Conservation (phyloP, 192 early-diverging fungal species). For the Backusella liffmaniae region DNA sequence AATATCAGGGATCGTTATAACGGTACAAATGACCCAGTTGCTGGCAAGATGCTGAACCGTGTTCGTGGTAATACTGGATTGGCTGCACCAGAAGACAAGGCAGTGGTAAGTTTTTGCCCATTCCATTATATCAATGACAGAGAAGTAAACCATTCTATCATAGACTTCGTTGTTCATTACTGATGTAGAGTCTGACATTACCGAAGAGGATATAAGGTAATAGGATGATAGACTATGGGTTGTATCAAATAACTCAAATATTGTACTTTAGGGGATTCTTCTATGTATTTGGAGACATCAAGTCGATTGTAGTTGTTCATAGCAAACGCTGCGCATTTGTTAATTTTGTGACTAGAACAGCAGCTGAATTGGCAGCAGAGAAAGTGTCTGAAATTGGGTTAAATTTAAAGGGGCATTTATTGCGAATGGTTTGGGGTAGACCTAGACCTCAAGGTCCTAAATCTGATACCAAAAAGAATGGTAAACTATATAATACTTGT, state of each 20-base stretch:
- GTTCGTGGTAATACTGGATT: conserved; percentile 56
- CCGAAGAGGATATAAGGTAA: conserved; percentile 69
- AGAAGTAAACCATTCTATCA: too few relatives aligned
- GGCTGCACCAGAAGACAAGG: conserved; percentile 73
- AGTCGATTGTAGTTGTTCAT: conserved; percentile 77
- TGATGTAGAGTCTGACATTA: conserved; percentile 71
- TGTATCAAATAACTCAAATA: too few relatives aligned
- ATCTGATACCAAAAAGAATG: conserved; percentile 21
- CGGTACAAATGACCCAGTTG: conserved; percentile 94
- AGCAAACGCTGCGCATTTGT: conserved; percentile 89
- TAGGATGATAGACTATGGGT: neutral
- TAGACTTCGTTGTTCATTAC: conserved; percentile 85
- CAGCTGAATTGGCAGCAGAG: conserved; percentile 84
- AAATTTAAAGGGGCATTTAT: conserved; percentile 64
- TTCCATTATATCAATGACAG: too few relatives aligned
- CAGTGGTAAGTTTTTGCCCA: conserved; percentile 49
- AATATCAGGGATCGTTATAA: conserved; percentile 96
- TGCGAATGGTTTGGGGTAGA: conserved; percentile 86
- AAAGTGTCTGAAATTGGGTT: conserved; percentile 64
- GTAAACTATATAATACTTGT: neutral
- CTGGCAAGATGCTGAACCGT: conserved; percentile 71
- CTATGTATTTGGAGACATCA: conserved; percentile 84
- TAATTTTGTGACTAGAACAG: conserved; percentile 76
- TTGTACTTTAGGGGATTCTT: conserved; percentile 57
- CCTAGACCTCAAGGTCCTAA: conserved; percentile 70